These are phyloP conservation scores for Halteria grandinella DNA, from an alignment of 73 alveolate species.

Conservation along the genomic window DNA sequence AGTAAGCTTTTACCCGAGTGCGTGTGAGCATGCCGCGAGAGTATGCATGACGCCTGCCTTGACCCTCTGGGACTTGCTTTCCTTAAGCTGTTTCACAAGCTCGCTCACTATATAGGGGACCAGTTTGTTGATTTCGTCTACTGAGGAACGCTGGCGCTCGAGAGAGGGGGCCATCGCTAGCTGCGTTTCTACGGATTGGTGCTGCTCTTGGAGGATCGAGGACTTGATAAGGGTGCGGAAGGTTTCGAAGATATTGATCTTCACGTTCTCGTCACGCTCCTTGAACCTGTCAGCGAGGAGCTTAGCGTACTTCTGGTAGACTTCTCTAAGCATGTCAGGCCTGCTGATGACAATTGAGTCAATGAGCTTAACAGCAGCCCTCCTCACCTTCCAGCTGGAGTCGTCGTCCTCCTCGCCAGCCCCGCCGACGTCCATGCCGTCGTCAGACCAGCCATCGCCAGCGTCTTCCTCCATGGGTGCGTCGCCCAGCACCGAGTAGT, in stretches of 20 bases:
- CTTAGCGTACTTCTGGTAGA: conserved; percentile 47
- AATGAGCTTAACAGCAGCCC: conserved; percentile 72
- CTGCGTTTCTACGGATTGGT: conserved; percentile 8
- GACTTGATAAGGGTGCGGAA: conserved; percentile 71
- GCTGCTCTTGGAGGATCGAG: conserved; percentile 46
- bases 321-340: conserved; percentile 66
- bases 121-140: conserved; percentile 63
- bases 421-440: conserved; percentile 66
- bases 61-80: conserved; percentile 46
- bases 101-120: conserved; percentile 72
- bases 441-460: conserved; percentile 78
- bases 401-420: conserved; percentile 82
- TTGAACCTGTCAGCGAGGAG: conserved; percentile 65
- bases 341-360: conserved; percentile 70
- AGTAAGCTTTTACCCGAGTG: conserved; percentile 1
- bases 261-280: conserved; percentile 81
- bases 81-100: conserved; percentile 69
- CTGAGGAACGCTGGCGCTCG: conserved; percentile 57
- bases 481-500: conserved; percentile 63
- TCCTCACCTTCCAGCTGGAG: conserved; percentile 83
- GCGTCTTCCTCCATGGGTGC: conserved; percentile 67
- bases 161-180: conserved; percentile 26
- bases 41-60: conserved; percentile 55
- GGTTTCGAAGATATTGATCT: conserved; percentile 67
- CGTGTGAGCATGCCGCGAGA: conserved; percentile 36